These are phyloP conservation scores for Silene coronaria DNA, from an alignment of 179 eudicot genomes.

Conservation along the genomic window DNA sequence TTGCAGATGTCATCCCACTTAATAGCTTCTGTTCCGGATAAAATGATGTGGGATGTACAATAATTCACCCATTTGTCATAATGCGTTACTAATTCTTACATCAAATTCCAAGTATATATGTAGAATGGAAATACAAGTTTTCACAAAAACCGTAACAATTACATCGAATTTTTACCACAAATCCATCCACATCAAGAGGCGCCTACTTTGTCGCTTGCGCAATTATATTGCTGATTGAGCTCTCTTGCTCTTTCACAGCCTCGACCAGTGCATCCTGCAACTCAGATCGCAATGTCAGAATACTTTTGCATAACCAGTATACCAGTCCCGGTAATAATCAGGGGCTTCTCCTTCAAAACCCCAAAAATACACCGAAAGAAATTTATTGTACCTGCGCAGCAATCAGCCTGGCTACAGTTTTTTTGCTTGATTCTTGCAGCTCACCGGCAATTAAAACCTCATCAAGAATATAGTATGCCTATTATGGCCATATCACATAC, in stretches of 20 bases:
- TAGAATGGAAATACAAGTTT: not conserved
- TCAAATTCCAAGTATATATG: too few relatives aligned
- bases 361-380: too few relatives aligned
- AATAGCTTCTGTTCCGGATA: too few relatives aligned
- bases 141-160: not conserved
- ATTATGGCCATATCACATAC: constrained; percentile 19
- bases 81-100: too few relatives aligned
- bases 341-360: not conserved
- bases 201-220: constrained; percentile 86
- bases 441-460: constrained; percentile 89
- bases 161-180: not conserved
- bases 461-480: constrained; percentile 92
- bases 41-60: too few relatives aligned
- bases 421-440: constrained; percentile 96
- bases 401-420: constrained; percentile 71
- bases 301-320: not conserved
- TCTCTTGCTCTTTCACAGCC: constrained; percentile 82
- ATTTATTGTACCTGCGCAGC: constrained; percentile 92
- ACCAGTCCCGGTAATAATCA: not conserved
- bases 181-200: not conserved
- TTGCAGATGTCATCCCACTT: too few relatives aligned
- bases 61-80: too few relatives aligned
- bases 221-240: constrained; percentile 82
- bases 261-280: constrained; percentile 88
- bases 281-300: constrained; percentile 7